Evolutionary conservation across 2,329 filamentous ascomycete genomes (phyloP), one percentile per base, ranked within the genome.

Genomic region (Fusarium sp.): DNA sequence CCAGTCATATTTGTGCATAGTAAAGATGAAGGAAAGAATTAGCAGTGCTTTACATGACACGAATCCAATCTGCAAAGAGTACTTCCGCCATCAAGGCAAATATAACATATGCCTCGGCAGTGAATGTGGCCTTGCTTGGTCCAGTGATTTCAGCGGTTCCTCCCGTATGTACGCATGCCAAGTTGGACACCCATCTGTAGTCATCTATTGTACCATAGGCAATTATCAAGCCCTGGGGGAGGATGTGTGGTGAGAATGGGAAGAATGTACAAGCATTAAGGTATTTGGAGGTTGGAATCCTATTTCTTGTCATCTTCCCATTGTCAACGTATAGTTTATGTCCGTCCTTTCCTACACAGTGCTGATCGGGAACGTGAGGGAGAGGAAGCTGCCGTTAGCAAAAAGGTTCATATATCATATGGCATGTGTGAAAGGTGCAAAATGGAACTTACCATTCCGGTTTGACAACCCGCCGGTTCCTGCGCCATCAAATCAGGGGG

Each of bases 401-500:
- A 13, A 1, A 7, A 14, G 14, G 6, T 15, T 14, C 30, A 14
- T 32, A 14, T 15, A 32, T 15, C 5, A 7, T 3, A 6, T 32
- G 6, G 30, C 26, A 28, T 11, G 9, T 28, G 4, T 28, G 9
- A 28, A 28, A 5, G 26, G 26, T 28, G 1, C 9, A 11, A 28
- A 28, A 28, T 28, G 8, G 1, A n/a, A 14, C 41, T n/a, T 28
- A 44, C 41, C 41, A 9, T 44, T 5, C 14, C 15, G 15, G 5
- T 28, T 0, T 0, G 1, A 1, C 1, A 1, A 4, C 4, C 10
- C 7, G 15, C 41, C 22, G 1, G 22, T 28, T 1, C 8, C 15
- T 10, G 15, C 2, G 10, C 41, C 41, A 5, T 22, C 41, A 26
- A 28, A 44, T 15, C 41, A 44, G 11, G n/a, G 41, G 5, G 40